Percentiles rank a stretch among this genome's conserved stretches.
Conservation (phyloP, 495 filamentous ascomycete species). For the Penicillium waksmanii region DNA sequence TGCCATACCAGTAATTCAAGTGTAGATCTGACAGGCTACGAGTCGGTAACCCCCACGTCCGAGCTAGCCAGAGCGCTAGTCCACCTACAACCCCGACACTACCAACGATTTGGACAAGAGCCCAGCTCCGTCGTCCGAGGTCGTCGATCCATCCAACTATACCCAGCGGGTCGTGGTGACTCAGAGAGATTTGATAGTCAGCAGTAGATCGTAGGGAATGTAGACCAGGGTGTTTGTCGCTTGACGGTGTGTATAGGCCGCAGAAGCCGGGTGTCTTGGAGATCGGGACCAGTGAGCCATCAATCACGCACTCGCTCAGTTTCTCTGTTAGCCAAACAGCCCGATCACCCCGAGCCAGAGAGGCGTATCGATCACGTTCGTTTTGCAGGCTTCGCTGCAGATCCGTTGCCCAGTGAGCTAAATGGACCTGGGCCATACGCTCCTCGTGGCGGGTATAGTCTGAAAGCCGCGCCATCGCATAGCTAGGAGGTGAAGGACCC, state of each 20-base stretch:
- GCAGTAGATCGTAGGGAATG: conserved; percentile 33
- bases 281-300: conserved; percentile 67
- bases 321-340: conserved; percentile 79
- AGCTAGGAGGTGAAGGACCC: conserved; percentile 52
- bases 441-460: conserved; percentile 76
- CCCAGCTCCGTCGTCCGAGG: conserved; percentile 65
- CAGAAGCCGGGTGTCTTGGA: conserved; percentile 42
- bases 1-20: conserved; percentile 33
- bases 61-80: conserved; percentile 65
- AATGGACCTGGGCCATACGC: conserved; percentile 72
- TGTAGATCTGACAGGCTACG: conserved; percentile 43
- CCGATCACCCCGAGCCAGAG: conserved; percentile 70
- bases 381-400: conserved; percentile 81
- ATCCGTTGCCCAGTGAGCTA: conserved; percentile 90
- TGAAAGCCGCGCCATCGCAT: conserved; percentile 70
- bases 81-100: conserved; percentile 75
- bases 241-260: conserved; percentile 23
- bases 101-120: conserved; percentile 78
- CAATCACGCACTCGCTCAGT: conserved; percentile 72
- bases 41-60: conserved; percentile 47
- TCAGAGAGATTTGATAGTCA: conserved; percentile 42
- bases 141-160: conserved; percentile 72
- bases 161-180: conserved; percentile 73
- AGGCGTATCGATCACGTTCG: conserved; percentile 77
- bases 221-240: conserved; percentile 25